Base-by-base conservation (phyloP, 768 basidiomycete genomes). In the Lyophyllum semitale region DNA sequence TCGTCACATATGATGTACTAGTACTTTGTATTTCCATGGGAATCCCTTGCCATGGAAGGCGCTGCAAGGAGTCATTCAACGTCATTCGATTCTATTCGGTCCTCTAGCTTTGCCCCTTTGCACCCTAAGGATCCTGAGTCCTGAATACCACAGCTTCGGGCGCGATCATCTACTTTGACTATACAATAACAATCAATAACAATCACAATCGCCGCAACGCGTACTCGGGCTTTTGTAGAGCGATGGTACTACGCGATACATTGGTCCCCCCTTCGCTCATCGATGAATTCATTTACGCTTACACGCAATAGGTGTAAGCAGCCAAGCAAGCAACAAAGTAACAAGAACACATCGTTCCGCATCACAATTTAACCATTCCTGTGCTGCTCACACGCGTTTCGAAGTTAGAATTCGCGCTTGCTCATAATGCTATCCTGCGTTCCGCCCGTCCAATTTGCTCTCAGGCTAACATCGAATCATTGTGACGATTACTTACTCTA, bases 371-470 rank as follows among this genome's bases (percentile, higher is more conserved):
- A 63, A 41, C 61, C 62, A 63, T 67, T 63, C 59, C 51, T 48
- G 66, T 63, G 60, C 59, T 61, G 59, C 61, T 59, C 41, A 56
- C 49, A 53, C 45, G 51, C 55, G 51, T 58, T 59, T 59, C 62
- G 57, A 60, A 62, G 59, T 63, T 62, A 56, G 47, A 63, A 55
- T 58, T 37, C 26, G 26, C 48, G 30, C 50, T 41, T 43, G 29
- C 32, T 20, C 26, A 11, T 29, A 32, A 46, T 38, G 26, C 57
- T 55, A 29, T 20, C 13, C 29, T 53, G 59, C 48, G 58, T 63
- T 63, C 61, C 65, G 50, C 60, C 60, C 63, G 63, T 68, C 67
- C 51, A 55, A 61, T 65, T 69, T 59, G 52, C 70, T 68, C 64
- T 60, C 61, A 61, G 56, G 55, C 55, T 55, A 53, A 46, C 44